Base-by-base conservation (phyloP, 1,139 yeast genomes). In the Candida sp. region DNA sequence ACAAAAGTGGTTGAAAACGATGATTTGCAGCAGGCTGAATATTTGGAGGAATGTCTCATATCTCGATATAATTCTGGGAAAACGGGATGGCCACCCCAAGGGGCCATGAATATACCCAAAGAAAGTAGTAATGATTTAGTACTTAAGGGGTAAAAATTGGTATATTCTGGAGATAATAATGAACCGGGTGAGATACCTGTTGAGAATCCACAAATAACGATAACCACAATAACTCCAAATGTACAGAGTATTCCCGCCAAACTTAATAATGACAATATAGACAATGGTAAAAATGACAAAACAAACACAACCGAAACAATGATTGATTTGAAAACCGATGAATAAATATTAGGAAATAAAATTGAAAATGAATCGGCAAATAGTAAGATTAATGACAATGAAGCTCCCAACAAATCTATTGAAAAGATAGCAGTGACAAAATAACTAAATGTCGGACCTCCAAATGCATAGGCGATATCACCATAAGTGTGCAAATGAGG, bases 51-150 rank as follows among this genome's bases (percentile, higher is more conserved):
- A 54, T 84, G 91, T 56, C 89, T 78, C 95, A 87, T 87, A 60
- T 87, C 96, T 38, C 84, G 73, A 60, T 82, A 84, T 42, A 87
- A 70, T 55, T 86, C 88, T 1, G 95, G 95, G 53, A 86, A 86
- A 21, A 87, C 87, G 1, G 95, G 90, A 61, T 87, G 95, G 3
- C 95, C 96, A 49, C 95, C 95, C 87, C 93, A 87, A 12, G 93
- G 91, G 5, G 95, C 87, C 84, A 87, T 84, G 52, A 86, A 77
- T 36, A 87, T 75, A 5, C 95, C 95, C 49, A 86, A 73, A 4
- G 89, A 75, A 33, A 86, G 66, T 23, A 87, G 71, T 4, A 83
- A 71, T 36, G 73, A 66, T 29, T 63, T 62, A 51, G 70, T 60
- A 36, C 73, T 69, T 9, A 63, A 57, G 1, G 95, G 95, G 70